Evolutionary conservation across 2,329 filamentous ascomycete genomes (phyloP).

Genomic region (Simplicillium aogashimaense): DNA sequence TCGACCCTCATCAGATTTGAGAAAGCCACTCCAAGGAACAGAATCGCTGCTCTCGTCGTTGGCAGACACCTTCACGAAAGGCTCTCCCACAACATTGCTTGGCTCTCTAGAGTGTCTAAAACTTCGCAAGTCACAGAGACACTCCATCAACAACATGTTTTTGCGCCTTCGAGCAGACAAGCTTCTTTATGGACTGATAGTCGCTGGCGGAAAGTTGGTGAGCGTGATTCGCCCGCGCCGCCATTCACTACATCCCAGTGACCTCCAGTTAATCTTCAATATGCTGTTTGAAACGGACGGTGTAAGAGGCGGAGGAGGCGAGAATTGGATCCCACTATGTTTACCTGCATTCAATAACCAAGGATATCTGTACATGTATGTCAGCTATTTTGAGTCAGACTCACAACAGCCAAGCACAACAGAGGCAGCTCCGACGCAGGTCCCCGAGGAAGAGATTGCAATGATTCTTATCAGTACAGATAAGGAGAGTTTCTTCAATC

Average conservation of each 20-base stretch:
- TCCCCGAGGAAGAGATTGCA: slow-evolving; percentile 71
- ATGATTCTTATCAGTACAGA: slow-evolving; percentile 87
- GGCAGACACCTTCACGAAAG: slow-evolving; percentile 87
- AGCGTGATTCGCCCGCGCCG: slow-evolving; percentile 91
- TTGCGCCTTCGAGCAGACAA: slow-evolving; percentile 68
- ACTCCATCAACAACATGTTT: slow-evolving; percentile 77
- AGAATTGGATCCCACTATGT: slow-evolving; percentile 96
- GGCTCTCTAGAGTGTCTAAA: slow-evolving; percentile 91
- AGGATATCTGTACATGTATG: slow-evolving; percentile 98
- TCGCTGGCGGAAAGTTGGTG: slow-evolving; percentile 84
- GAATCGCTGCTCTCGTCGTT: slow-evolving; percentile 84
- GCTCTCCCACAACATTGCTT: slow-evolving; percentile 79
- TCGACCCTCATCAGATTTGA: slow-evolving; percentile 86
- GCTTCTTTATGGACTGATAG: slow-evolving; percentile 85
- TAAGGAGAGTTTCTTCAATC: slow-evolving; percentile 85
- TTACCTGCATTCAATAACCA: slow-evolving; percentile 94
- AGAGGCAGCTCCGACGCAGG: slow-evolving; percentile 43
- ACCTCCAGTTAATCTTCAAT: slow-evolving; percentile 94
- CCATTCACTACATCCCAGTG: slow-evolving; percentile 89
- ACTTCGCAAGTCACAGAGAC: slow-evolving; percentile 77
- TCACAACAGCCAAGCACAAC: slow-evolving; percentile 38
- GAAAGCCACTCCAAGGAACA: slow-evolving; percentile 82
- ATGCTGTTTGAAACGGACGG: slow-evolving; percentile 97
- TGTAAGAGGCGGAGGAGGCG: slow-evolving; percentile 80
- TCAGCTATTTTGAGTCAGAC: slow-evolving; percentile 72